These are phyloP conservation scores for Lactarius psammicola DNA, from an alignment of 768 basidiomycete genomes.

Conservation along the genomic window DNA sequence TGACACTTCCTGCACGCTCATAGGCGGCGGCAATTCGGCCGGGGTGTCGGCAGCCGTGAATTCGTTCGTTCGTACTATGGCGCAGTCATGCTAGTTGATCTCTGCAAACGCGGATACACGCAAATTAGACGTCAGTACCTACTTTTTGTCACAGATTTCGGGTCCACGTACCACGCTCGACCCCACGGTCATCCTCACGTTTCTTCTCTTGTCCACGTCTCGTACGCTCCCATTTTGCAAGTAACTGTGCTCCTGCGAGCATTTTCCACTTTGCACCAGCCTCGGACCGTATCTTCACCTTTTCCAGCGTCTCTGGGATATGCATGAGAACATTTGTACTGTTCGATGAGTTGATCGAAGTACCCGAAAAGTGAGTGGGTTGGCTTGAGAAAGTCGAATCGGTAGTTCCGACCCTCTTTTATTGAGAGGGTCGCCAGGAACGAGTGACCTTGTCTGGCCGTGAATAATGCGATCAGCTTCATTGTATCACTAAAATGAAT, in stretches of 20 bases:
- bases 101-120: conserved; percentile 83
- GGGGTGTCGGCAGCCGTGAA: conserved; percentile 91
- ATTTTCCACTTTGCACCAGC: conserved; percentile 72
- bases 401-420: conserved; percentile 91
- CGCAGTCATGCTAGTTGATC: conserved; percentile 99
- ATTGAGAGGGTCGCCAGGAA: conserved; percentile 85
- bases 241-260: conserved; percentile 68
- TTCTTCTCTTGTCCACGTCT: conserved; percentile 84
- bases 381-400: conserved; percentile 96
- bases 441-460: conserved; percentile 82
- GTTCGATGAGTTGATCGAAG: conserved; percentile 96
- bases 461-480: conserved; percentile 94
- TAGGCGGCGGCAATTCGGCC: conserved; percentile 92
- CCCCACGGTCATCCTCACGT: conserved; percentile 87
- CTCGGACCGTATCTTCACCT: conserved; percentile 62
- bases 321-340: conserved; percentile 92
- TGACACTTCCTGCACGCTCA: conserved; percentile 92
- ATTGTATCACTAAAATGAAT: conserved; percentile 77
- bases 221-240: conserved; percentile 87
- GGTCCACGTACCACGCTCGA: conserved; percentile 71
- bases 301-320: conserved; percentile 66
- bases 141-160: background rate
- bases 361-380: conserved; percentile 95
- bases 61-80: conserved; percentile 96
- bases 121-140: conserved; percentile 23